Percentiles rank a stretch among this genome's conserved stretches.
Evolutionary conservation across 352 stramenopile species (phyloP).

Genomic region (Thalassiosira mediterranea): DNA sequence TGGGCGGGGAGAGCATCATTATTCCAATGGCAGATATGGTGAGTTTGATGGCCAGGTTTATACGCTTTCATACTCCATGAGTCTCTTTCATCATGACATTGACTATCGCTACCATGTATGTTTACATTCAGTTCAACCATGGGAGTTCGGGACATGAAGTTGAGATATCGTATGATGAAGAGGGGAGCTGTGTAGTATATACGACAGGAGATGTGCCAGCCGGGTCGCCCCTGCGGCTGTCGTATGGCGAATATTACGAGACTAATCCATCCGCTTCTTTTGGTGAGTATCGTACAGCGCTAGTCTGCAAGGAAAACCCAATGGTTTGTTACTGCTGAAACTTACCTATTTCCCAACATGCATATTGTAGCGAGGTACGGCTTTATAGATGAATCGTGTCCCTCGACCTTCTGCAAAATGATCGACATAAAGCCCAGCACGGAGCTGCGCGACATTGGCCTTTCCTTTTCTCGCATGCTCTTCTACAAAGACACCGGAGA

Average conservation of each 20-base stretch:
- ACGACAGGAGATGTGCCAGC: conserved; percentile 37
- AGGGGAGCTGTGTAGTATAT: conserved; percentile 47
- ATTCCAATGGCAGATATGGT: conserved; percentile 56
- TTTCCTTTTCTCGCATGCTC: conserved; percentile 59
- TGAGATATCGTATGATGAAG: conserved; percentile 47
- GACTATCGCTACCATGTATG: neutral
- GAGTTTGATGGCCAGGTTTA: conserved; percentile 1
- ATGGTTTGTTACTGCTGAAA: neutral
- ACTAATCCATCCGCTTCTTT: conserved; percentile 52
- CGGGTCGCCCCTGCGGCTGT: conserved; percentile 35
- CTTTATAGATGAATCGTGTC: conserved; percentile 42
- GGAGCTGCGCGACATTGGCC: conserved; percentile 51
- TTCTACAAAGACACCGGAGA: conserved; percentile 62
- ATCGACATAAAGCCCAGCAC: conserved; percentile 52
- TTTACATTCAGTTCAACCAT: conserved; percentile 46
- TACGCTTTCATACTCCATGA: neutral
- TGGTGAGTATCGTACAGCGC: conserved; percentile 11
- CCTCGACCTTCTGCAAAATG: conserved; percentile 52
- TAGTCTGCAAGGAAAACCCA: no score
- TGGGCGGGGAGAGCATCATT: conserved; percentile 33
- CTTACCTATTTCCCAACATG: neutral
- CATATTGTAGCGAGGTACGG: conserved; percentile 48
- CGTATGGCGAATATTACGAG: conserved; percentile 36
- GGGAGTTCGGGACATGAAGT: conserved; percentile 28
- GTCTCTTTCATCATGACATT: neutral